Percentiles rank a stretch among this genome's conserved stretches.
Conservation (phyloP, 1,284 basidiomycete species). For the Cryptococcus sp. region DNA sequence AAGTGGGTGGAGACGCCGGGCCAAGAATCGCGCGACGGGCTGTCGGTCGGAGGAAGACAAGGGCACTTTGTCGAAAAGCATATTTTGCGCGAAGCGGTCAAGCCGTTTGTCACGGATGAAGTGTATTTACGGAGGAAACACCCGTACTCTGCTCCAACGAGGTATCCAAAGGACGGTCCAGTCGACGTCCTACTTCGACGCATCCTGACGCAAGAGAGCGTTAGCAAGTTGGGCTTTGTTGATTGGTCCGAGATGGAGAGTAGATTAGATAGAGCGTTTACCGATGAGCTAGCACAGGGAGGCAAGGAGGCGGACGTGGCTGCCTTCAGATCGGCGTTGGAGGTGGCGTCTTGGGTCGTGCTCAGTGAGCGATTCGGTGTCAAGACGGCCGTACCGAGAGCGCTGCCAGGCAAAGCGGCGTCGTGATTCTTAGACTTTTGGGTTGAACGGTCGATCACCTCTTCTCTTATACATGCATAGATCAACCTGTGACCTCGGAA, state of each 20-base stretch:
- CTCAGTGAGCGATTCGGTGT: constrained; percentile 18
- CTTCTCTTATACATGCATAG: no score
- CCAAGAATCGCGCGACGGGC: not conserved
- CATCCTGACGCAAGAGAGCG: constrained; percentile 27
- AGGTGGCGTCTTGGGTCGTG: constrained; percentile 23
- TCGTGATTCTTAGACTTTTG: no score
- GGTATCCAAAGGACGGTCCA: constrained; percentile 21
- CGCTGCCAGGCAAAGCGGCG: no score
- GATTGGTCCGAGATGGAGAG: constrained; percentile 22
- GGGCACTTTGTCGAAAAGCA: constrained; percentile 51
- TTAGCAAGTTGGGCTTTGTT: constrained; percentile 32
- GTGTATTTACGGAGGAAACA: constrained; percentile 31
- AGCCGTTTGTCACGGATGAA: constrained; percentile 41
- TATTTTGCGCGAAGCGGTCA: constrained; percentile 54
- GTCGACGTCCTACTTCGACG: constrained; percentile 23
- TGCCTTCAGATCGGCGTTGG: constrained; percentile 15
- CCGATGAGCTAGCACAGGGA: not conserved
- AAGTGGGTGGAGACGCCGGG: not conserved
- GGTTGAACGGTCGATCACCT: no score
- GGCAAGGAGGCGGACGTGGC: constrained; percentile 3
- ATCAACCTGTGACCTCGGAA: no score
- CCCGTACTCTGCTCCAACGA: constrained; percentile 32
- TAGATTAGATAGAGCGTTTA: constrained; percentile 25
- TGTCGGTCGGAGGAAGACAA: not conserved
- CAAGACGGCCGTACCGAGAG: constrained; percentile 3